phyloP scores from a whole-genome alignment of 2,329 filamentous ascomycete genomes.

The Akanthomyces uredinophilus region DNA sequence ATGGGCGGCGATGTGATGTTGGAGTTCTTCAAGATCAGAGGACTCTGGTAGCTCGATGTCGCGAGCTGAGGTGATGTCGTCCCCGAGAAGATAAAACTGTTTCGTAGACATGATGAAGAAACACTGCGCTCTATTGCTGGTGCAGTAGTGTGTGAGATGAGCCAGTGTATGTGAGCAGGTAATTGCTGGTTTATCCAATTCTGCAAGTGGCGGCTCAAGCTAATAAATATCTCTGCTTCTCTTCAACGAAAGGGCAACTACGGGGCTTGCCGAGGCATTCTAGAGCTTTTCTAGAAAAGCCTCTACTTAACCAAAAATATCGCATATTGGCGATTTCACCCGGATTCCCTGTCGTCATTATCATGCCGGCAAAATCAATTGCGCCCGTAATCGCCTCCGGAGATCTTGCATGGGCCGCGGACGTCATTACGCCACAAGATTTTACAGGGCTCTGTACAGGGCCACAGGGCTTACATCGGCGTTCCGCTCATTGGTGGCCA shows the following conservation, averaged over 20 bases:
- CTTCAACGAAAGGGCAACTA: neutral
- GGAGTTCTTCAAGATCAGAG: constrained; percentile 32
- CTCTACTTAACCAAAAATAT: neutral
- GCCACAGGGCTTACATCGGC: neutral
- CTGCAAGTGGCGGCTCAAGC: neutral
- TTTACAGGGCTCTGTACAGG: neutral
- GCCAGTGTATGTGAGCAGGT: neutral
- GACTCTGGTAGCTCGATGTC: constrained; percentile 33
- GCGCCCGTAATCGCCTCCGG: neutral
- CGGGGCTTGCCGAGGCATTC: neutral
- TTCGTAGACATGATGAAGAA: constrained; percentile 29
- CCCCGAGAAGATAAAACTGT: constrained; percentile 39
- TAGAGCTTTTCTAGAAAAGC: neutral
- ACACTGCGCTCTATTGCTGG: neutral
- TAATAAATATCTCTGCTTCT: neutral
- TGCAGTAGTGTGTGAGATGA: neutral
- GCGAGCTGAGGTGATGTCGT: constrained; percentile 30
- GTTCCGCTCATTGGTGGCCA: neutral
- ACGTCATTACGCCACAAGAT: neutral
- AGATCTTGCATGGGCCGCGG: neutral
- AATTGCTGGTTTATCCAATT: neutral
- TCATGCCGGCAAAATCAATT: neutral
- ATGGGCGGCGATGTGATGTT: constrained; percentile 35
- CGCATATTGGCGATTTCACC: neutral
- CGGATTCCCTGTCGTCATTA: neutral